A percentile compares a stretch with the other conserved stretches of the same genome.
phyloP scores from a whole-genome alignment of 108 stramenopile genomes.

The Pseudonitzschia pungens region DNA sequence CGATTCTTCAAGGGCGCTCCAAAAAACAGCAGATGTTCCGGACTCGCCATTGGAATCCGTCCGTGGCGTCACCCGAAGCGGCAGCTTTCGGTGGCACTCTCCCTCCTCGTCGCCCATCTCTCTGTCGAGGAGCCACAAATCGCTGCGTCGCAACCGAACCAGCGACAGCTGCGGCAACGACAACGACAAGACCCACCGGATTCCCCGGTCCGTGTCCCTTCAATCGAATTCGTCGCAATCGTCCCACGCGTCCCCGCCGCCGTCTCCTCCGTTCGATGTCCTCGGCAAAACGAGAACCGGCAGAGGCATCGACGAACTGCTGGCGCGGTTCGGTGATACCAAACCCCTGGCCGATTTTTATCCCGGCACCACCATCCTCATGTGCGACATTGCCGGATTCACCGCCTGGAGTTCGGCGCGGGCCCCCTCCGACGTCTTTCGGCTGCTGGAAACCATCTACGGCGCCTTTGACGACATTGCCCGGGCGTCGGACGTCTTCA shows the following conservation, averaged over 20 bases:
- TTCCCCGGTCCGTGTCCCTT: too few species aligned
- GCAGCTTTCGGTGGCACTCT: background rate
- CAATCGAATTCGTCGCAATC: background rate
- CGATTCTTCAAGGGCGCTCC: too few species aligned
- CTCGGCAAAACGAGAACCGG: too few species aligned
- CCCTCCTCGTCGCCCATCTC: background rate
- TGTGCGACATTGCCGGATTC: constrained; percentile 13
- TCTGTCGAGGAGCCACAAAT: background rate
- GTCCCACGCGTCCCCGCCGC: too few species aligned
- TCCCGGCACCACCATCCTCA: constrained; percentile 1
- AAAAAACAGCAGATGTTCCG: too few species aligned
- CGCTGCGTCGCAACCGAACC: background rate
- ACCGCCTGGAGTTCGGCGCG: constrained; percentile 13
- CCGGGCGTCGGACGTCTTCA: constrained; percentile 4
- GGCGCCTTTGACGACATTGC: constrained; percentile 15
- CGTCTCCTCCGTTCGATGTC: too few species aligned
- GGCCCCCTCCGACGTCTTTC: constrained; percentile 5
- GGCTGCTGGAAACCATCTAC: constrained; percentile 7
- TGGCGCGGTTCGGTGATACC: background rate
- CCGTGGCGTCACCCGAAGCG: background rate
- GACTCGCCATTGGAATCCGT: background rate
- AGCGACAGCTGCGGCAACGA: background rate
- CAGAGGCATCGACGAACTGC: background rate
- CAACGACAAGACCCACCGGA: too few species aligned
- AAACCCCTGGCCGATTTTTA: constrained; percentile 11